Evolutionary conservation across 805 yeast genomes (phyloP), one percentile per base, ranked within the genome.

Genomic region (Schwanniomyces polymorphus): DNA sequence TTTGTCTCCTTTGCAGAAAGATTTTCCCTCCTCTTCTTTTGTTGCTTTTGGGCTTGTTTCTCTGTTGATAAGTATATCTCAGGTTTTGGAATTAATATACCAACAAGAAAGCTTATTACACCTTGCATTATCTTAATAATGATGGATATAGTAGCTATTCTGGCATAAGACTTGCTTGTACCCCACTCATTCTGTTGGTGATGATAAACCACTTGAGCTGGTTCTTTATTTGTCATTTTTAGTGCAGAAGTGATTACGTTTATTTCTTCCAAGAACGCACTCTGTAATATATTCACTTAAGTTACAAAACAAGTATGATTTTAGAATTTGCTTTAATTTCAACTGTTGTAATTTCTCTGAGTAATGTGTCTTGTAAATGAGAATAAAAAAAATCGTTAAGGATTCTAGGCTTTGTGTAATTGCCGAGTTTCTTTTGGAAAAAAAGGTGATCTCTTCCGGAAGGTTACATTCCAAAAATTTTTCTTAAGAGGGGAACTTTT

Each of bases 331-430:
- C 5, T 18, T 31, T 14, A 14, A 31, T 27, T 31, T 14, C 14
- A 14, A 18, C 21, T 14, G 3, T 31, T 18, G 11, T 31, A 31
- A 4, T 27, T 4, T 31, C 7, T 31, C 23, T 31, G 7, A 31
- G 7, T 16, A 31, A 7, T 16, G 14, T 7, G 35, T 14, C 21
- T 14, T 7, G 14, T 11, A 31, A 18, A 5, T 18, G 21, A 16
- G 35, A 14, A 7, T 7, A 14, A 10, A 14, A 10, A 16, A 31
- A 31, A 31, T 31, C 35, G 21, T 40, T 27, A 27, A 27, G 43
- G 35, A 17, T 25, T 14, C 8, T 27, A 16, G 21, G 21, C n/a
- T 40, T 40, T 40, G 43, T 40, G 43, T 40, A 28, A 40, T 21
- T 27, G 10, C 35, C 35, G 35, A 31, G 35, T 31, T 31, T 31